Evolutionary conservation across 371 early-diverging fungal species (phyloP), one percentile per base, ranked within the genome.

Genomic region (Gilbertella persicaria): DNA sequence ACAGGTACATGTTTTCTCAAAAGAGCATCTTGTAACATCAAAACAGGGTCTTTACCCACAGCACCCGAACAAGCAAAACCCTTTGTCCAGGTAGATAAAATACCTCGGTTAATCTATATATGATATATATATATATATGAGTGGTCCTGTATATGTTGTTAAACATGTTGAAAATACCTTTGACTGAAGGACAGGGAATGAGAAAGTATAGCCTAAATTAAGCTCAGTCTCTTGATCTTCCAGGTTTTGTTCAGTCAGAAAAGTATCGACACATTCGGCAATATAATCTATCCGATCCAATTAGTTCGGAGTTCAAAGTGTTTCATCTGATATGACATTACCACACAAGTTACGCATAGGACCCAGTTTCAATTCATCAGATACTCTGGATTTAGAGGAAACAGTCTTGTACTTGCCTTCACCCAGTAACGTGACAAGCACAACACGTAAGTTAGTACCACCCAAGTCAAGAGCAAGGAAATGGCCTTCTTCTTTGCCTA

Each of bases 401-500:
- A 69, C 78, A 19, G 87, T 77, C 20, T 64, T 71, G 53, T 82
- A 74, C 38, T 84, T 69, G 37, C 91, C 86, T 57, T 78, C 64
- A n/a, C 95, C 95, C 52, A 83, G 67, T n/a, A 97, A 80, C 17
- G 79, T 80, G 14, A 97, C 91, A 55, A 88, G 78, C 43, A 93
- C 93, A 1, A 97, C 93, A 12, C 98, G 86, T 53, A 97, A 82
- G 67, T 97, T 93, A 52, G 96, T 92, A 29, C 97, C 98, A 48
- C 97, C 98, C 37, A 98, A 77, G 64, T 98, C 98, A 51, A 98
- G 78, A 13, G 96, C 95, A 39, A 98, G 78, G 66, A 81, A 94
- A 25, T 85, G 71, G 30, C 96, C 97, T 24, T 75, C 78, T 71
- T 96, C 97, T 60, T 83, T 53, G 14, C 52, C 54, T 65, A 28